phyloP scores from a whole-genome alignment of 2,329 filamentous ascomycete genomes.

The Fusarium sambucinum region DNA sequence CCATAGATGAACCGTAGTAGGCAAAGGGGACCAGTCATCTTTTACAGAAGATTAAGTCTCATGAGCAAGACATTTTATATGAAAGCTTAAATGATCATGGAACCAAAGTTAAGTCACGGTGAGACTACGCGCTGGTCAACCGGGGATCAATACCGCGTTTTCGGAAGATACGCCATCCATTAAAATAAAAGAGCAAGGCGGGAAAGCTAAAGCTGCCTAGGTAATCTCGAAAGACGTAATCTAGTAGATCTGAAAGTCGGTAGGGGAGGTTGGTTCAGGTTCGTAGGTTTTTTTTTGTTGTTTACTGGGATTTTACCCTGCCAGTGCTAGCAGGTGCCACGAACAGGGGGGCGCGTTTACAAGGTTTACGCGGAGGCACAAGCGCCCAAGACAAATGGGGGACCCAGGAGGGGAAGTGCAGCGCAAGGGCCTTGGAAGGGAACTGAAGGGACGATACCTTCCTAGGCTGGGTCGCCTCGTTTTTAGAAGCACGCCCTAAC shows the following conservation, averaged over 20 bases:
- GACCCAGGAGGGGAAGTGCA: constrained; percentile 30
- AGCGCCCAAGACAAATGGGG: constrained; percentile 39
- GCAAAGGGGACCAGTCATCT: constrained; percentile 37
- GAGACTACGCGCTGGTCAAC: constrained; percentile 20
- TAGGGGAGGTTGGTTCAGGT: constrained; percentile 24
- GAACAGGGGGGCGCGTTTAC: constrained; percentile 45
- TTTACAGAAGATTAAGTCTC: constrained; percentile 16
- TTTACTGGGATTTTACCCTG: constrained; percentile 20
- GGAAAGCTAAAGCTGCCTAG: constrained; percentile 18
- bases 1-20: neutral
- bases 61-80: constrained; percentile 25
- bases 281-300: constrained; percentile 17
- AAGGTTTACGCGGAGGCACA: constrained; percentile 51
- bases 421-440: constrained; percentile 38
- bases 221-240: constrained; percentile 21
- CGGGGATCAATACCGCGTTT: constrained; percentile 21
- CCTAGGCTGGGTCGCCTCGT: constrained; percentile 45
- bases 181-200: constrained; percentile 29
- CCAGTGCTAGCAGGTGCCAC: constrained; percentile 32
- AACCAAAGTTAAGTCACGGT: constrained; percentile 19
- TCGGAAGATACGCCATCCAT: constrained; percentile 8
- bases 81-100: constrained; percentile 26
- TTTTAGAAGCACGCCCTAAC: constrained; percentile 44
- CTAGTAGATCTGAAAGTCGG: constrained; percentile 24
- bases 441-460: constrained; percentile 45